These are phyloP conservation scores for Geotrichum carabidarum DNA, from an alignment of 1,139 yeast genomes.

Conservation along the genomic window DNA sequence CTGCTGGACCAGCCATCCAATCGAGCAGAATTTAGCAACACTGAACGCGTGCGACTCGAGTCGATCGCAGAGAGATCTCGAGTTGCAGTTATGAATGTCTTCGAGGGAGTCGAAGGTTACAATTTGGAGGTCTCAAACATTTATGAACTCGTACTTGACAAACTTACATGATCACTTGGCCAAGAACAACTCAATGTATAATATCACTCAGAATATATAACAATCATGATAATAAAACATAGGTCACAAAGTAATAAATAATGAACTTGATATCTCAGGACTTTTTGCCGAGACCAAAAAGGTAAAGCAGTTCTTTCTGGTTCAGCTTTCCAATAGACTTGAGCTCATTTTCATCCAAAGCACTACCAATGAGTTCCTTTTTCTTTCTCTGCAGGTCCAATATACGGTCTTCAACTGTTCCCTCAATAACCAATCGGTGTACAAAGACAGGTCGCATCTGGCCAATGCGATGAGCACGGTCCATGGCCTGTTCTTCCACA, in stretches of 20 bases:
- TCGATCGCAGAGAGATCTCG: slow-evolving; percentile 32
- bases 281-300: slow-evolving; percentile 54
- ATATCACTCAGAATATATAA: background rate
- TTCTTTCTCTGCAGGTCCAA: slow-evolving; percentile 69
- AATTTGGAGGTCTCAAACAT: slow-evolving; percentile 23
- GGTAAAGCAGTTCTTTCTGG: slow-evolving; percentile 65
- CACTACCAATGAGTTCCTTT: slow-evolving; percentile 69
- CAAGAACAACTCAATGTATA: too few species aligned
- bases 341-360: slow-evolving; percentile 73
- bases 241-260: background rate
- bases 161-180: slow-evolving; percentile 8
- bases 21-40: slow-evolving; percentile 20
- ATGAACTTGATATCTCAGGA: background rate
- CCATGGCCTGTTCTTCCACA: slow-evolving; percentile 95
- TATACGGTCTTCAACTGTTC: slow-evolving; percentile 83
- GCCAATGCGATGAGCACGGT: slow-evolving; percentile 89
- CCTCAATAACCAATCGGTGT: slow-evolving; percentile 59
- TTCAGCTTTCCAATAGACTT: slow-evolving; percentile 62
- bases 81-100: slow-evolving; percentile 18
- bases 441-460: slow-evolving; percentile 75
- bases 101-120: slow-evolving; percentile 20
- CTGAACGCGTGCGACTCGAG: slow-evolving; percentile 30
- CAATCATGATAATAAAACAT: background rate
- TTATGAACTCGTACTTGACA: slow-evolving; percentile 21
- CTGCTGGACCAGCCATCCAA: slow-evolving; percentile 20